Percentiles rank a stretch among this genome's conserved stretches.
Conservation (phyloP, 2,329 filamentous ascomycete genomes). For the Hypoxylon sp. region DNA sequence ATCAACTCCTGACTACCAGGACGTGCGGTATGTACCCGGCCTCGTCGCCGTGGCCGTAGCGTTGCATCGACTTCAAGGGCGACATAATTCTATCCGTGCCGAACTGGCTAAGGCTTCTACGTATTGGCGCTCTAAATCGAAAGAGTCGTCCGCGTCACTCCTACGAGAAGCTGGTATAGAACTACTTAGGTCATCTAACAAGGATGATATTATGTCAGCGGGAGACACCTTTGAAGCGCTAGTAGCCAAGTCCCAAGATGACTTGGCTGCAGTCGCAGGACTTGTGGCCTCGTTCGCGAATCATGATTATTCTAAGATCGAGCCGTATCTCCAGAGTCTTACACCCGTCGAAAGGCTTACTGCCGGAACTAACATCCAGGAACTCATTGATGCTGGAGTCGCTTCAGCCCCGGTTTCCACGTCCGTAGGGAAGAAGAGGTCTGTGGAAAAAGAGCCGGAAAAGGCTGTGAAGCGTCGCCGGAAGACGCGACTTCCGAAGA, state of each 20-base stretch:
- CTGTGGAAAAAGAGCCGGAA: slow-evolving; percentile 57
- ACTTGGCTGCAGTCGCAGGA: slow-evolving; percentile 81
- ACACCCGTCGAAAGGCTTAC: slow-evolving; percentile 75
- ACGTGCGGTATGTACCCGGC: slow-evolving; percentile 86
- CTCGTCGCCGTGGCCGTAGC: slow-evolving; percentile 85
- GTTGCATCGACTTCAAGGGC: slow-evolving; percentile 82
- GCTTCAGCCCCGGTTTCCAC: slow-evolving; percentile 62
- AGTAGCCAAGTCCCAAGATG: slow-evolving; percentile 74
- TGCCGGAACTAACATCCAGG: slow-evolving; percentile 70
- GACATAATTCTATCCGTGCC: slow-evolving; percentile 77
- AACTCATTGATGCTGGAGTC: slow-evolving; percentile 77
- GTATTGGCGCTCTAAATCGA: slow-evolving; percentile 80
- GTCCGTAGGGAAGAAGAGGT: slow-evolving; percentile 65
- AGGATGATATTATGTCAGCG: slow-evolving; percentile 78
- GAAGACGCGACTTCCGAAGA: slow-evolving; percentile 75
- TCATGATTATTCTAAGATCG: slow-evolving; percentile 69
- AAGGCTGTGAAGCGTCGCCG: slow-evolving; percentile 68
- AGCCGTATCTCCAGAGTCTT: slow-evolving; percentile 69
- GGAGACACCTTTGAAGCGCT: slow-evolving; percentile 84
- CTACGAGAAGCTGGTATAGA: slow-evolving; percentile 86
- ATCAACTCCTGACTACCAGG: slow-evolving; percentile 68
- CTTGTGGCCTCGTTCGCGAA: slow-evolving; percentile 86
- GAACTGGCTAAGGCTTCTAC: slow-evolving; percentile 84
- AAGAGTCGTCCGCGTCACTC: slow-evolving; percentile 72
- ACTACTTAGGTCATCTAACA: slow-evolving; percentile 80